phyloP scores from a whole-genome alignment of 768 basidiomycete species.

The Kwoniella sp. region DNA sequence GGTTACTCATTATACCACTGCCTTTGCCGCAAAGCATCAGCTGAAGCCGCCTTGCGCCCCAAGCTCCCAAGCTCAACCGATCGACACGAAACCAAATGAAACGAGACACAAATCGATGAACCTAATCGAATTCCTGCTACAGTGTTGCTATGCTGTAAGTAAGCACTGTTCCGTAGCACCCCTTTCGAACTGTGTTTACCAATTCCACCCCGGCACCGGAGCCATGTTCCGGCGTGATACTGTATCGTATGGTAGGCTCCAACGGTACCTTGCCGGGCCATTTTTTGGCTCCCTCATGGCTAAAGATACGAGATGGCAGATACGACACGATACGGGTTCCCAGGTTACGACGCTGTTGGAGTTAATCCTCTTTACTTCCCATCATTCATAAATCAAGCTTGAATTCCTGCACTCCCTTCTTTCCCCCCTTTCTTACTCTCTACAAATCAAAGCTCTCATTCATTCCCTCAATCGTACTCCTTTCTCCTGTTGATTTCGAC shows the following conservation, averaged over 20 bases:
- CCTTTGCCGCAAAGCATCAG: no score
- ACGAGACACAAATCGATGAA: neutral
- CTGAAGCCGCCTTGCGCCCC: neutral
- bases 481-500: neutral
- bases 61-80: neutral
- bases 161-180: neutral
- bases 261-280: neutral
- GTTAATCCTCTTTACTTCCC: neutral
- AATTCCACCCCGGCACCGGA: no score
- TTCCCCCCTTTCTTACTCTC: neutral
- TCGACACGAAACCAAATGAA: neutral
- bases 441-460: neutral
- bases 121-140: neutral
- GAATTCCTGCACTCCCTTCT: neutral
- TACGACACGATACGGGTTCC: neutral
- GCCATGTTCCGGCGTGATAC: neutral
- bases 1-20: neutral
- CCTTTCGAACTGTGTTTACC: no score
- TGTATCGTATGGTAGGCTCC: neutral
- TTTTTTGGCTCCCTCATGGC: neutral
- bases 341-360: no score
- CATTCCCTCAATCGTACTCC: neutral
- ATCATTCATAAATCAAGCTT: constrained; percentile 3
- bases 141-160: neutral
- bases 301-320: neutral